Base-by-base conservation (phyloP, 306 rosid genomes). In the Leucaena leucocephala region DNA sequence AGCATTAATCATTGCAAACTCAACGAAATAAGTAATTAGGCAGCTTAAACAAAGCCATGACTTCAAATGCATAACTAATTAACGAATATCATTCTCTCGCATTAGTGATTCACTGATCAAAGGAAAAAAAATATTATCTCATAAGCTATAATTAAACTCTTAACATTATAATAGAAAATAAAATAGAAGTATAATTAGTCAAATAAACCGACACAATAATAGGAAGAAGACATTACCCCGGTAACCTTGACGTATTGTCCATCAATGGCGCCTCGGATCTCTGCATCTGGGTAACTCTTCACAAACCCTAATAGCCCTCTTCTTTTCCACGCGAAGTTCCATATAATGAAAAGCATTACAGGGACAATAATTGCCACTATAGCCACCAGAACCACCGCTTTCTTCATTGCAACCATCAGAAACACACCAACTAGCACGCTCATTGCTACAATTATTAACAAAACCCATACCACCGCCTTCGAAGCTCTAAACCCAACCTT, bases 191-290 rank as follows among this genome's bases (percentile, higher is more conserved):
- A 16, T 27, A 27, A 27, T 13, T 13, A 13, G 35, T 33, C 43
- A 3, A 4, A 35, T 8, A 43, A 17, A 21, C 59, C 27, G 11
- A n/a, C 59, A n/a, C 22, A 17, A 14, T 13, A 11, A 14, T 22
- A 13, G 39, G 39, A 61, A 15, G 36, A 14, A 63, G 40, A 82
- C 62, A 82, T 83, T 93, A 94, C 99, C 98, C 99, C 99, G 1
- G 99, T 95, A 71, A 95, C 98, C 93, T 95, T 95, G 82, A 95
- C 97, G 82, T 85, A 95, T 81, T 95, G 98, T 70, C 99, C 99
- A 86, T 91, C 93, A 81, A 81, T 82, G 83, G 99, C 97, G 55
- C 97, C 96, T 80, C 99, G 89, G 64, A 95, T 93, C 85, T 93
- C 98, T 72, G 98, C 93, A 79, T 93, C 98, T 54, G 98, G 98